phyloP scores from a whole-genome alignment of 2,329 filamentous ascomycete species.

The Cadophora sp. region DNA sequence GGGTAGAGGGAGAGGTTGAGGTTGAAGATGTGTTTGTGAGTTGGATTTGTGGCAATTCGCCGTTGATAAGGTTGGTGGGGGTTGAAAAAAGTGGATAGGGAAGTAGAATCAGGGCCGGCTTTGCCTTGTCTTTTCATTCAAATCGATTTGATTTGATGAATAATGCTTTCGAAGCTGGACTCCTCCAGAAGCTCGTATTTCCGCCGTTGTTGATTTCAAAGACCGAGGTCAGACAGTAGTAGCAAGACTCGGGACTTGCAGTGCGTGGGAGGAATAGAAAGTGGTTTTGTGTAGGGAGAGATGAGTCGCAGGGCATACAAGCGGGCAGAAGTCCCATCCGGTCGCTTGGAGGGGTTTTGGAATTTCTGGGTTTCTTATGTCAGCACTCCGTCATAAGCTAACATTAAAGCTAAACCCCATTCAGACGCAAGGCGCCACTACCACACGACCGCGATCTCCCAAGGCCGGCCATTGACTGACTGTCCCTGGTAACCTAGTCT shows the following conservation, averaged over 20 bases:
- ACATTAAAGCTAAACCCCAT: too few species aligned
- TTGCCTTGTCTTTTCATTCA: neutral
- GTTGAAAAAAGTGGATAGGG: conserved; percentile 17
- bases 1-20: neutral
- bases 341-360: conserved; percentile 6
- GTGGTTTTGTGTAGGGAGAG: too few species aligned
- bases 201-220: neutral
- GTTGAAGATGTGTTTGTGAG: conserved; percentile 8
- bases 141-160: neutral
- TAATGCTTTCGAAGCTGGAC: neutral
- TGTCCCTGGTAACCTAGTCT: too few species aligned
- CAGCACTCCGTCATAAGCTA: neutral
- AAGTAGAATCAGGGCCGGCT: conserved; percentile 6
- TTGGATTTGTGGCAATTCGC: conserved; percentile 19
- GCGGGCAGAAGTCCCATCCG: neutral
- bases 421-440: neutral
- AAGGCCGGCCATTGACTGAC: neutral
- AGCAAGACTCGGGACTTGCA: neutral
- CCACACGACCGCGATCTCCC: too few species aligned
- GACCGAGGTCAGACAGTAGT: neutral
- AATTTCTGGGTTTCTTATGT: neutral
- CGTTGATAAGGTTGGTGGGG: conserved; percentile 20
- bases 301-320: too few species aligned
- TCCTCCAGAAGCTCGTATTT: neutral
- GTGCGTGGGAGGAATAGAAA: neutral